These are phyloP conservation scores for Colletotrichum tamarilloi DNA, from an alignment of 2,329 filamentous ascomycete species.

Conservation along the genomic window DNA sequence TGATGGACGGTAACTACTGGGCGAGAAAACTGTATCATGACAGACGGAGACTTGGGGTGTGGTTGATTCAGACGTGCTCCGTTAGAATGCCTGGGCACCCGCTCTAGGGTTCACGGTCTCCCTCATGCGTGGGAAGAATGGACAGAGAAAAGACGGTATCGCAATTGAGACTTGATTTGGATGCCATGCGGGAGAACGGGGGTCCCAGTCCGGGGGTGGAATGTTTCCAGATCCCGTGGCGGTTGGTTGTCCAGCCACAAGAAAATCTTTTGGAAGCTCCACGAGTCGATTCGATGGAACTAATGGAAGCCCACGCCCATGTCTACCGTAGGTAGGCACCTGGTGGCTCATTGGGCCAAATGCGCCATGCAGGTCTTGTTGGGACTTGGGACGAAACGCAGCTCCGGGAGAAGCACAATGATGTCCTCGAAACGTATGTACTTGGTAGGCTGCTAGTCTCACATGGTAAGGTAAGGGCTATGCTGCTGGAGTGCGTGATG, in stretches of 20 bases:
- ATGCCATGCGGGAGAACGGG: constrained; percentile 6
- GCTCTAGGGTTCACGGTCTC: background rate
- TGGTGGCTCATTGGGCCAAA: too few relatives aligned
- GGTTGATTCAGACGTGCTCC: too few relatives aligned
- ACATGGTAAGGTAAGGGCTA: background rate
- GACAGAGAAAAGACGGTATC: background rate
- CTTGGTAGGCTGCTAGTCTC: too few relatives aligned
- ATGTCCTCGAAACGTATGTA: background rate
- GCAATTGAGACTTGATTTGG: constrained; percentile 16
- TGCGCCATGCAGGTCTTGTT: background rate
- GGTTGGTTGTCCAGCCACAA: background rate
- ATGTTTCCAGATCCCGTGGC: background rate
- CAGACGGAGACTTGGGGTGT: background rate
- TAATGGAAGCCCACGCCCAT: background rate
- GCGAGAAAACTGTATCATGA: background rate
- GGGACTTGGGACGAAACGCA: background rate
- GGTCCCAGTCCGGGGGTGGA: constrained; percentile 12
- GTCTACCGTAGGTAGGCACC: too few relatives aligned
- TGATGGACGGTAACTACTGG: background rate
- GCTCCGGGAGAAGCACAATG: background rate
- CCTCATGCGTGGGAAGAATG: background rate
- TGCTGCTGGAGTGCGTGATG: background rate
- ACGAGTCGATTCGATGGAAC: background rate
- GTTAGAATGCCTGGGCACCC: background rate
- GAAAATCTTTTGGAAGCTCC: background rate